These are phyloP conservation scores for Akanthomyces muscarius DNA, from an alignment of 2,329 filamentous ascomycete genomes.

Conservation along the genomic window DNA sequence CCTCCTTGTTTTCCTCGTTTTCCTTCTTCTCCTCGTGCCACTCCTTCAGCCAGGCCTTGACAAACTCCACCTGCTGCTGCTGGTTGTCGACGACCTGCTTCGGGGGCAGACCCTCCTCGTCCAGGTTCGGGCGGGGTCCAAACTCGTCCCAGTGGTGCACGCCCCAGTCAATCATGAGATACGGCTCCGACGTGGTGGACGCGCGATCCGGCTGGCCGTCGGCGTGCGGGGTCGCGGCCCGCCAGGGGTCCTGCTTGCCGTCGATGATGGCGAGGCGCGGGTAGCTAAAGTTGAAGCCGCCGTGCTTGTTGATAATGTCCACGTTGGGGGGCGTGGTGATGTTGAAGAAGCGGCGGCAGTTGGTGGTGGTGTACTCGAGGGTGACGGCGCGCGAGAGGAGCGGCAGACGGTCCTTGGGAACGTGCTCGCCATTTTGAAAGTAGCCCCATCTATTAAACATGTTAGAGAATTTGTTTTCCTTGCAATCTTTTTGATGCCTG, in stretches of 20 bases:
- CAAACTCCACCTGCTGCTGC: conserved; percentile 54
- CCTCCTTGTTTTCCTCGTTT: background rate
- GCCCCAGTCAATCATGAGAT: conserved; percentile 66
- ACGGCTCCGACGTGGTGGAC: conserved; percentile 63
- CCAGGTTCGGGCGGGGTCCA: conserved; percentile 50
- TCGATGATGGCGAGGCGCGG: conserved; percentile 72
- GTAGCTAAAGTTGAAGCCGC: conserved; percentile 68
- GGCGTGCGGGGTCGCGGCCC: conserved; percentile 66
- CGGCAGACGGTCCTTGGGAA: conserved; percentile 59
- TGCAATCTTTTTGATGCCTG: background rate
- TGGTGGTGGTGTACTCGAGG: conserved; percentile 55
- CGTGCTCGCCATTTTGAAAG: conserved; percentile 68
- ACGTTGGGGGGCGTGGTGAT: conserved; percentile 61
- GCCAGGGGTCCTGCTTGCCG: conserved; percentile 77
- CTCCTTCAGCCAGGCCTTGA: conserved; percentile 63
- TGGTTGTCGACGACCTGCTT: conserved; percentile 56
- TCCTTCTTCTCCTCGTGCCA: conserved; percentile 36
- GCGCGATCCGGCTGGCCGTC: conserved; percentile 53
- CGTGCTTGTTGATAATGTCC: conserved; percentile 69
- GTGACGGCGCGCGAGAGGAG: conserved; percentile 68
- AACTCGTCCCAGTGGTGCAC: conserved; percentile 83
- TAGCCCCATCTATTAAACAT: conserved; percentile 63
- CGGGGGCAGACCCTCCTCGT: conserved; percentile 60
- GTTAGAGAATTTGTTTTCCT: background rate
- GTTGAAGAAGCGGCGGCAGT: conserved; percentile 67